These are phyloP conservation scores for Fusarium hostae DNA, from an alignment of 2,329 filamentous ascomycete genomes.

Conservation along the genomic window DNA sequence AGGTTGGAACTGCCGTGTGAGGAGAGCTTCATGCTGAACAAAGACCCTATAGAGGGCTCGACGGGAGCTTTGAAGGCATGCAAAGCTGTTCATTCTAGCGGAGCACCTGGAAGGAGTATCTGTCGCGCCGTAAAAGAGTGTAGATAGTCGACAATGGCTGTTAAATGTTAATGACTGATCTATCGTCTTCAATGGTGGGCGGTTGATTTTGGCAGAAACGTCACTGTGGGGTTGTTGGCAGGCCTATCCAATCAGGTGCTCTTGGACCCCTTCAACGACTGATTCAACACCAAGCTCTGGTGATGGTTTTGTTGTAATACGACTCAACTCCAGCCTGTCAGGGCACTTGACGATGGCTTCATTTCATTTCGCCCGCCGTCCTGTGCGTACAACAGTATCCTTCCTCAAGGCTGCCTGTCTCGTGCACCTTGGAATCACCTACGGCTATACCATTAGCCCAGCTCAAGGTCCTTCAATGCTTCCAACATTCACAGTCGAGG, in stretches of 20 bases:
- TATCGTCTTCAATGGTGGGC: conserved; percentile 13
- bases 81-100: conserved; percentile 52
- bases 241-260: conserved; percentile 30
- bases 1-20: conserved; percentile 39
- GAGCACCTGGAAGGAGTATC: background rate
- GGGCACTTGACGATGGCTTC: conserved; percentile 38
- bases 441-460: conserved; percentile 69
- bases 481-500: conserved; percentile 77
- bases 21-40: conserved; percentile 47
- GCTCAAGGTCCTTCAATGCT: conserved; percentile 87
- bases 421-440: conserved; percentile 60
- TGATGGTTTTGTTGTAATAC: conserved; percentile 10
- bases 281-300: conserved; percentile 17
- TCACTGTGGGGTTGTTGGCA: conserved; percentile 31
- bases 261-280: conserved; percentile 2
- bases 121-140: background rate
- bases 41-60: conserved; percentile 60
- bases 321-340: background rate
- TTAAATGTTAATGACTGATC: conserved; percentile 24
- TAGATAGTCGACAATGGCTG: conserved; percentile 25
- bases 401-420: conserved; percentile 55
- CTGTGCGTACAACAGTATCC: conserved; percentile 51
- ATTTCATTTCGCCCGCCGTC: conserved; percentile 53
- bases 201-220: conserved; percentile 43
- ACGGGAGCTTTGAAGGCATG: conserved; percentile 58